Base-by-base conservation (phyloP, 192 early-diverging fungal species). In the Coemansia guatemalensis region DNA sequence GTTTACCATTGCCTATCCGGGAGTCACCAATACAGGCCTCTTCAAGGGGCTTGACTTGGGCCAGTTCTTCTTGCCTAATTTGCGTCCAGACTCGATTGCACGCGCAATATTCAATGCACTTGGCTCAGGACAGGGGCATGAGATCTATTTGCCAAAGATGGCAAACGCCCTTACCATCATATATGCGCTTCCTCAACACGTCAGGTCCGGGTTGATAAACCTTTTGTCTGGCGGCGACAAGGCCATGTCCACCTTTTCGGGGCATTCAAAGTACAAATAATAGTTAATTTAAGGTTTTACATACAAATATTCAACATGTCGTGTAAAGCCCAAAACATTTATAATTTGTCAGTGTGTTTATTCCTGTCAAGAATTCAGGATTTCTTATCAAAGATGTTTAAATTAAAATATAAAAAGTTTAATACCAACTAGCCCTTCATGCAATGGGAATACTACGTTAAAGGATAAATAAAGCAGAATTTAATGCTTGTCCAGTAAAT, bases 1-100 rank as follows among this genome's bases (percentile, higher is more conserved):
- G 32, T 83, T 88, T n/a, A 86, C 86, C 0, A 74, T 87, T 47
- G 84, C 92, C 11, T 87, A 83, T 62, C 89, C 90, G 1, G 93
- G 90, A 9, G 73, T 88, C 20, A 82, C 91, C 33, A 71, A 83
- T 54, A 92, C 92, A 5, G 85, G 82, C 6, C 85, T 95, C 78
- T 95, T 95, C 68, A 52, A 67, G 4, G 90, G 88, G 0, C 81
- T 89, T 5, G 50, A 71, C 23, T 85, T 88, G 41, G 67, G 69
- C 48, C 85, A 85, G 8, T 88, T 85, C 65, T 66, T 92, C n/a
- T 83, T 87, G 11, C 90, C 92, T 0, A 65, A 66, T 1, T 65
- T 95, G 26, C 68, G 78, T 8, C 75, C 89, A 0, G 64, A 83
- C 11, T 75, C 88, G 14, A 84, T 95, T 25, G 85, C 83, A 7